Evolutionary conservation across 352 stramenopile genomes (phyloP), one percentile per base, ranked within the genome.

Genomic region (Globisporangium camurandrum): DNA sequence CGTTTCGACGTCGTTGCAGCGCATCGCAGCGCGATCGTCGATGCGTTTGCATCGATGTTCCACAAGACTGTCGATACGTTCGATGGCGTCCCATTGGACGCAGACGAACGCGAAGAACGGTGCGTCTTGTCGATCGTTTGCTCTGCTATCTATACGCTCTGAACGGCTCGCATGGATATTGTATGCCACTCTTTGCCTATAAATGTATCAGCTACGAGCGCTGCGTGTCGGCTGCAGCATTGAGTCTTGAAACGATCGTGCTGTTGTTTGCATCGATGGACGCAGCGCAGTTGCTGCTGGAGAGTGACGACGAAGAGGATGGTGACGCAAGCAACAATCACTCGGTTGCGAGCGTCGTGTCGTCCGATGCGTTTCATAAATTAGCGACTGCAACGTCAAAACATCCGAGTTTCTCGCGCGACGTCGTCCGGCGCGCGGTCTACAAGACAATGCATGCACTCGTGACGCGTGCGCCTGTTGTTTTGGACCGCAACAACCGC

Each of bases 341-440:
- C n/a, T 72, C 75, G 0, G 64, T 88, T 37, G 71, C 70, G 2
- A 58, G 54, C 2, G 64, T 90, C 0, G 61, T 88, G 12, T 75
- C 66, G 1, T 78, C 73, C 0, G 73, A 86, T 50, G 76, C 78
- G 34, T 88, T 92, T 40, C 64, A 53, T 11, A 63, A 61, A 3
- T 63, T 89, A 22, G 71, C 73, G 5, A 74, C 70, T 2, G 61
- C 67, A 12, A 67, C 74, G 3, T 89, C 78, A 0, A 93, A 93
- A 63, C 84, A 89, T 45, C 53, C 67, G 19, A 88, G 80, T 41
- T 93, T 93, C 40, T 74, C 78, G 20, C 71, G 78, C 22, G 76
- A 85, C 36, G 66, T 57, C 46, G 75, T 93, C 30, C 69, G 81
- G 22, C 82, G 73, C 51, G 72, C 75, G 7, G 64, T 71, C 27